Conservation (phyloP, 495 filamentous ascomycete species). For the Tuber brumale region DNA sequence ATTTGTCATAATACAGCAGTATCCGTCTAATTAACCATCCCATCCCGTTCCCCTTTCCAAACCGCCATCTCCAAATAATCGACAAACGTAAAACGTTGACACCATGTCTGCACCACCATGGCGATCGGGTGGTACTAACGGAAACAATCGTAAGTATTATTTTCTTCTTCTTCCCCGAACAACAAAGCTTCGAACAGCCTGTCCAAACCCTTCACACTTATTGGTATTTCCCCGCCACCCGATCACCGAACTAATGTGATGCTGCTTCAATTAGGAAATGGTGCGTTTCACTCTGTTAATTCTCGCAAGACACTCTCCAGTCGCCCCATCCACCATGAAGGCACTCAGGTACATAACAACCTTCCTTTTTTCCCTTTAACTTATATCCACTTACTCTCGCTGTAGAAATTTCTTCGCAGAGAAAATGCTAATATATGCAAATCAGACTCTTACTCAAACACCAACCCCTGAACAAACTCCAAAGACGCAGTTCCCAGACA, state of each 20-base stretch:
- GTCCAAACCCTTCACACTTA: background rate
- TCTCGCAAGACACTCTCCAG: slow-evolving; percentile 27
- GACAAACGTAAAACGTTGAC: background rate
- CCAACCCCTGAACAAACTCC: slow-evolving; percentile 22
- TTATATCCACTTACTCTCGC: background rate
- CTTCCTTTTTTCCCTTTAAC: too few species aligned
- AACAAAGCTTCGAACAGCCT: background rate
- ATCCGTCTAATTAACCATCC: slow-evolving; percentile 1
- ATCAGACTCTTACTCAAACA: slow-evolving; percentile 23
- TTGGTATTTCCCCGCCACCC: background rate
- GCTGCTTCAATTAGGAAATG: slow-evolving; percentile 10
- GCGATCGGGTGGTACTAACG: slow-evolving; percentile 31
- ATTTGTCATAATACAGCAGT: slow-evolving; percentile 2
- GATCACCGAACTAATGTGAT: background rate
- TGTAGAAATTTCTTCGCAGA: background rate
- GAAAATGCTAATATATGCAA: background rate
- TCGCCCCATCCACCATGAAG: background rate
- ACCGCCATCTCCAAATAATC: background rate
- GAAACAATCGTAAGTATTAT: slow-evolving; percentile 29
- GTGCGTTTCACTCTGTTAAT: slow-evolving; percentile 35
- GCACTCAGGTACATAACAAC: background rate
- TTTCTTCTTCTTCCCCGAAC: background rate
- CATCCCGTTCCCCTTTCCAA: background rate
- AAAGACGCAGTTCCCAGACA: slow-evolving; percentile 41
- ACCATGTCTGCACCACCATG: slow-evolving; percentile 36